phyloP scores from a whole-genome alignment of 225 moss, liverwort and hornwort species.

The Lunularia cruciata region DNA sequence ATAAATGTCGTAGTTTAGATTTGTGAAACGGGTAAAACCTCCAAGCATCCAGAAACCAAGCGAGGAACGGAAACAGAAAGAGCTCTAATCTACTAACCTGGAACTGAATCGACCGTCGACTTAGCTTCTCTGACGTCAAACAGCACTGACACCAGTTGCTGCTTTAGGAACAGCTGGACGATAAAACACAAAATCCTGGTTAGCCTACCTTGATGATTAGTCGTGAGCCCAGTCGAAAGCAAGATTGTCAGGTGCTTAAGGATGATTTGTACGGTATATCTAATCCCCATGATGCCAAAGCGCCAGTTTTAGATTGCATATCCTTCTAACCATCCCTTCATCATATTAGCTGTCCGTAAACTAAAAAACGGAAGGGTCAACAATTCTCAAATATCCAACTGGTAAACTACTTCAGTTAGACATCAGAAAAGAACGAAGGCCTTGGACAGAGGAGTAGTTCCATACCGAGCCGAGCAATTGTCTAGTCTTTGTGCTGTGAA shows the following conservation, averaged over 20 bases:
- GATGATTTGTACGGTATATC: too few relatives aligned
- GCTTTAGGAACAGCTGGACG: slow-evolving; percentile 91
- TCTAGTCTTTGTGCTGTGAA: slow-evolving; percentile 78
- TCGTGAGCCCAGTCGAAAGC: neutral
- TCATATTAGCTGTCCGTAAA: neutral
- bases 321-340: neutral
- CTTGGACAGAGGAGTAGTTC: neutral
- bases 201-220: neutral
- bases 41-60: too few relatives aligned
- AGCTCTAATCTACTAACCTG: too few relatives aligned
- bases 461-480: slow-evolving; percentile 82
- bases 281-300: too few relatives aligned
- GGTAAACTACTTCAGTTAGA: neutral
- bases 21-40: too few relatives aligned
- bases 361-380: neutral
- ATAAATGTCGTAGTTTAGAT: too few relatives aligned
- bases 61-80: too few relatives aligned
- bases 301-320: too few relatives aligned
- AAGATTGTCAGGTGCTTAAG: neutral
- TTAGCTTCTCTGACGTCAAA: slow-evolving; percentile 45
- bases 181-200: neutral
- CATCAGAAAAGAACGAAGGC: neutral
- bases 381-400: neutral
- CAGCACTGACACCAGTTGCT: slow-evolving; percentile 73
- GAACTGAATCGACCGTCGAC: slow-evolving; percentile 2